Base-by-base conservation (phyloP, 352 stramenopile genomes). In the Thraustochytrium striatum region DNA sequence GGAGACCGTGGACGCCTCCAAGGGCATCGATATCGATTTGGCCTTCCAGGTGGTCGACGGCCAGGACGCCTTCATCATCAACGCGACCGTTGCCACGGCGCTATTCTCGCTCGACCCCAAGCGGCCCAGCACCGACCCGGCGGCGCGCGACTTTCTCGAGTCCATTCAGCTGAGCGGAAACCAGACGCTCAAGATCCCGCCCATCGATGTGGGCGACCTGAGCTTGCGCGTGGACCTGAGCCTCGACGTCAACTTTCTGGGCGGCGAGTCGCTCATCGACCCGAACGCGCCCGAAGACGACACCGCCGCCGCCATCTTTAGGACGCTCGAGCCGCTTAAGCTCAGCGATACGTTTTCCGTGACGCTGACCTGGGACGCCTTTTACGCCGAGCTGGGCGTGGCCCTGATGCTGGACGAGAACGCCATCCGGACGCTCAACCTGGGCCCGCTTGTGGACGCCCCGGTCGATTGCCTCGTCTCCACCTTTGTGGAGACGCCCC, bases 171-270 rank as follows among this genome's bases (percentile, higher is more conserved):
- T 61, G 5, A 11, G 5, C 25, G 61, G 61, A 5, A 69, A 69
- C 5, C 61, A 70, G 43, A 70, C 61, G 16, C 43, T 70, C n/a
- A 30, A 70, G 61, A 3, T 70, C 5, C 61, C 61, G 5, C n/a
- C 5, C 35, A 3, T 70, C 5, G 5, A 55, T 11, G 5, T 11
- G 30, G 30, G 30, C 35, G 61, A 70, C 43, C 35, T 70, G 5
- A 61, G 5, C 25, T 21, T 43, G 61, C 5, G 16, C 25, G 21
- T 32, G 5, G 38, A 43, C 30, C 5, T 70, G 5, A 16, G 5
- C 43, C 5, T 70, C 5, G 36, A 62, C 43, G 11, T 70, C 5
- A 58, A 5, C 38, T 62, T 70, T 61, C 21, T 16, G 5, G 43
- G 43, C 43, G 43, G 36, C 43, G 61, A 61, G 5, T 61, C 61